phyloP scores from a whole-genome alignment of 345 rosid species.

The Corchorus capsularis region DNA sequence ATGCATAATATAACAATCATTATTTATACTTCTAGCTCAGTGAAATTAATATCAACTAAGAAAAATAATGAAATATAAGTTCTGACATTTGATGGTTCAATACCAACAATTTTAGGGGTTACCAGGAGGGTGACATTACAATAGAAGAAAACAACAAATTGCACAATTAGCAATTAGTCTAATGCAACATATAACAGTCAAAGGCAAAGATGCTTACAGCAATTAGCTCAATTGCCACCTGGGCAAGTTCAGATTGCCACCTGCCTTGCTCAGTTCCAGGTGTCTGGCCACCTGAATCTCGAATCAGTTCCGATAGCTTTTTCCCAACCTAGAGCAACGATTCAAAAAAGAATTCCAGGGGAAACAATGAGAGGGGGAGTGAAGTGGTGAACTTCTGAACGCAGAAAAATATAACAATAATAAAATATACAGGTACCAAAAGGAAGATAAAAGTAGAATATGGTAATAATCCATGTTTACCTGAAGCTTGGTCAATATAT shows the following conservation, averaged over 20 bases:
- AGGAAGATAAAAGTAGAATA: conserved; percentile 2
- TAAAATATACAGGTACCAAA: background rate
- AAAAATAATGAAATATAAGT: background rate
- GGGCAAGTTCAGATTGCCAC: conserved; percentile 96
- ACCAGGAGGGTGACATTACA: conserved; percentile 1
- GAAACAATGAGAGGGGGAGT: background rate
- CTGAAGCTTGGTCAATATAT: conserved; percentile 97
- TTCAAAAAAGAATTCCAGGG: background rate
- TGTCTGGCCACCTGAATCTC: conserved; percentile 83
- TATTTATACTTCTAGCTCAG: background rate
- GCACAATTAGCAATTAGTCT: background rate
- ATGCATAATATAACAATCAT: background rate
- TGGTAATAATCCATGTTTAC: conserved; percentile 34
- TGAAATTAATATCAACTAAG: background rate
- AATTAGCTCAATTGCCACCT: conserved; percentile 94
- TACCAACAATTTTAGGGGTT: background rate
- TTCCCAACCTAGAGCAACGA: conserved; percentile 73
- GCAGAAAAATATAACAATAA: background rate
- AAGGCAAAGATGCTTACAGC: conserved; percentile 51
- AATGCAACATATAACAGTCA: background rate
- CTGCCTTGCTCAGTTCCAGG: conserved; percentile 83
- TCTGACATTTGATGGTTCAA: background rate
- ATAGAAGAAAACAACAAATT: background rate
- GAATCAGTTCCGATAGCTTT: conserved; percentile 91
- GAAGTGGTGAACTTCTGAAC: conserved; percentile 2